A percentile compares a stretch with the other conserved stretches of the same genome.
Conservation (phyloP, 73 alveolate species). For the Stentor roeselii region DNA sequence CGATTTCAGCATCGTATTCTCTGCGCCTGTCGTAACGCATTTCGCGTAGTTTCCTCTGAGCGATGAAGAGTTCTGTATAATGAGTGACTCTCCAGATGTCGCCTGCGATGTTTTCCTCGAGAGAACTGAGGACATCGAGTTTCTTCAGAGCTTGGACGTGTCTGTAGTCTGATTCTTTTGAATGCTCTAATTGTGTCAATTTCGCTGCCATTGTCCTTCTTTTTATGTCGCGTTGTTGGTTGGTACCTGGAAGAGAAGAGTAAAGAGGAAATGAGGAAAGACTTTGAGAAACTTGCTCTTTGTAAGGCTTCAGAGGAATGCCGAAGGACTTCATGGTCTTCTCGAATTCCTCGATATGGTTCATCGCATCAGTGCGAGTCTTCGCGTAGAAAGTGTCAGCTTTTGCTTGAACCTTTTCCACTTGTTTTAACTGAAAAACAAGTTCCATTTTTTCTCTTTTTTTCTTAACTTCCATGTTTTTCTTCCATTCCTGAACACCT, state of each 20-base stretch:
- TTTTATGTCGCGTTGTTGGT: constrained; percentile 84
- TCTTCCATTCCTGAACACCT: constrained; percentile 97
- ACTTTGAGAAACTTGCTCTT: neutral
- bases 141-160: constrained; percentile 72
- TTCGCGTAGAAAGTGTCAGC: constrained; percentile 54
- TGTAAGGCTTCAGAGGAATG: neutral
- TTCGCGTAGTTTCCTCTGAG: constrained; percentile 86
- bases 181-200: constrained; percentile 69
- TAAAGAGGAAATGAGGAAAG: neutral
- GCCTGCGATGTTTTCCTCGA: constrained; percentile 79
- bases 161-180: constrained; percentile 74
- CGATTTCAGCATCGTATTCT: constrained; percentile 76
- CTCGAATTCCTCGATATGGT: constrained; percentile 20
- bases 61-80: constrained; percentile 78
- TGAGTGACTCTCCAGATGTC: constrained; percentile 81
- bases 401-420: constrained; percentile 69
- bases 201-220: constrained; percentile 83
- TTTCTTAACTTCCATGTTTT: constrained; percentile 82
- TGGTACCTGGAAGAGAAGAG: constrained; percentile 45
- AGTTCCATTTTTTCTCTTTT: constrained; percentile 87
- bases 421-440: constrained; percentile 80
- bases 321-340: constrained; percentile 12
- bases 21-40: constrained; percentile 78
- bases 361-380: neutral
- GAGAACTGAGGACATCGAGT: constrained; percentile 67